phyloP scores from a whole-genome alignment of 306 rosid species.

The Neltuma alba region DNA sequence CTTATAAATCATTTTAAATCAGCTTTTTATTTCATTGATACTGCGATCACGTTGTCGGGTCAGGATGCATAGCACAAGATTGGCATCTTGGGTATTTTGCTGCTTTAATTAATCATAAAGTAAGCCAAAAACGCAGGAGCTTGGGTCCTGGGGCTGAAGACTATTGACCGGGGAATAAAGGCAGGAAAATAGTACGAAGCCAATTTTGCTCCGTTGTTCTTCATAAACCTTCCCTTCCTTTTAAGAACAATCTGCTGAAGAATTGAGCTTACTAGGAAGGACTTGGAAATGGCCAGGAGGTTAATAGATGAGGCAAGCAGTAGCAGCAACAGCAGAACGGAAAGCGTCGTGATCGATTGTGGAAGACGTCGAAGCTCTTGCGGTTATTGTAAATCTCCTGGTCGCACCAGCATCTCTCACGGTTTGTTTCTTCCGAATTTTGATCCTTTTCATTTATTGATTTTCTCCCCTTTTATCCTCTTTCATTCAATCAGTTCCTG shows the following conservation, averaged over 20 bases:
- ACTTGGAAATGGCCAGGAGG: slow-evolving; percentile 48
- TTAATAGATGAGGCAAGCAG: slow-evolving; percentile 71
- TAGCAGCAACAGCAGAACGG: slow-evolving; percentile 40
- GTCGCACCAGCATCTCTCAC: slow-evolving; percentile 74
- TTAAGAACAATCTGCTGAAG: slow-evolving; percentile 12
- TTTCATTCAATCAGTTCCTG: neutral
- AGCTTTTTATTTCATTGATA: no score
- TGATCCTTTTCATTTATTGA: neutral
- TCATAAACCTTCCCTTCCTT: neutral
- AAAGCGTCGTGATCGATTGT: slow-evolving; percentile 68
- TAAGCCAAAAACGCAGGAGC: neutral
- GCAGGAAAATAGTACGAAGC: neutral
- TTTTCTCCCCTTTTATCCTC: neutral
- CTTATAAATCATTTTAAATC: no score
- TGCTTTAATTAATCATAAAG: neutral
- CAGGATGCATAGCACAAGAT: neutral
- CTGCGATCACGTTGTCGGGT: neutral
- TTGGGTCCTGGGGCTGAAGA: neutral
- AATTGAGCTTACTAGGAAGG: neutral
- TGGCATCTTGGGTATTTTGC: neutral
- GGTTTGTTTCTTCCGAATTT: slow-evolving; percentile 45
- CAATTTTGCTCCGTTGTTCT: slow-evolving; percentile 38
- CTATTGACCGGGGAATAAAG: neutral
- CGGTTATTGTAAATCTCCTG: slow-evolving; percentile 80
- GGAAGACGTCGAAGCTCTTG: slow-evolving; percentile 67